Base-by-base conservation (phyloP, 257 asterid species). In the Ajuga chamaepitys region DNA sequence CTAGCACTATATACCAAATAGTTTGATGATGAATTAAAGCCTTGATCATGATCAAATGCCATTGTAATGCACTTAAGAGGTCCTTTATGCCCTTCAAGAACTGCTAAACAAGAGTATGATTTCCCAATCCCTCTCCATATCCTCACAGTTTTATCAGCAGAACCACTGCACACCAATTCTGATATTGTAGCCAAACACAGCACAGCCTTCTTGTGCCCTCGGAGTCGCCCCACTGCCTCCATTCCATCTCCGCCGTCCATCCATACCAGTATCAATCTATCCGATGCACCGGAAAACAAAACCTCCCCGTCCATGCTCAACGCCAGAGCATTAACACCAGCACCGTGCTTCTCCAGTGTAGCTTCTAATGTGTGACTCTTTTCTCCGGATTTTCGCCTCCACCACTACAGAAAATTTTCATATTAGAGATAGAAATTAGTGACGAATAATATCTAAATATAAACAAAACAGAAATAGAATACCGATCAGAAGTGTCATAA, bases 71-170 rank as follows among this genome's bases (percentile, higher is more conserved):
- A 85, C 83, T 85, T 89, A 10, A 89, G 77, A 22, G 91, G 86
- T 7, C 83, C 95, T 60, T 6, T 59, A 30, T 89, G 97, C 42
- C 89, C 95, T 66, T 77, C 82, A 54, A 87, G 62, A 68, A 87
- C 78, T 7, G 78, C 77, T 45, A 85, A 44, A 74, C 97, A 89
- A 24, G 77, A 62, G 44, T 81, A 78, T 9, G 64, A 65, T 52
- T 72, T 80, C 72, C 74, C 95, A 38, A 55, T 7, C 56, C 85
- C 75, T 62, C 73, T 80, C 97, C 95, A 89, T 20, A 89, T 62
- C 74, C 90, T 80, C 45, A 87, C 88, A 0, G 94, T 85, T 70
- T 75, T 78, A 62, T 89, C 97, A 26, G 86, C 91, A 13, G 94
- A 89, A 2, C 95, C 97, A 50, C 94, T 83, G 78, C 79, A 85